phyloP scores from a whole-genome alignment of 1,139 yeast species.

The Debaryomyces singareniensis region DNA sequence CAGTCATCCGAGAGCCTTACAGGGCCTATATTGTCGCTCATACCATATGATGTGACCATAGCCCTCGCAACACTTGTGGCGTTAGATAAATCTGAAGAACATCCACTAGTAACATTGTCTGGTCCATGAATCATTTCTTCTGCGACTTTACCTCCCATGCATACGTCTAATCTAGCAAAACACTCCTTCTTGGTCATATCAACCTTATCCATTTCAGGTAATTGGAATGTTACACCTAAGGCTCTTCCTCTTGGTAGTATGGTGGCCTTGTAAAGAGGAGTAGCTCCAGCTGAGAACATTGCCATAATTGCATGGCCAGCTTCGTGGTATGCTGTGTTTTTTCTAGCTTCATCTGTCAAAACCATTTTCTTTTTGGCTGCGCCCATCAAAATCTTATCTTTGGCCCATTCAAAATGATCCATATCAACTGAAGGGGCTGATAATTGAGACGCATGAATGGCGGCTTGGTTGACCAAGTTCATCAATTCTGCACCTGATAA shows the following conservation, averaged over 20 bases:
- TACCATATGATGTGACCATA: conserved; percentile 95
- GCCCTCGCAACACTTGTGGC: conserved; percentile 95
- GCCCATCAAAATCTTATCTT: conserved; percentile 95
- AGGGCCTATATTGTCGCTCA: conserved; percentile 93
- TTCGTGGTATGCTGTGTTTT: conserved; percentile 95
- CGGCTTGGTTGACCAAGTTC: conserved; percentile 96
- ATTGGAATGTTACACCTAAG: conserved; percentile 90
- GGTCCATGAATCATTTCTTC: conserved; percentile 89
- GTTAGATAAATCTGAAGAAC: conserved; percentile 81
- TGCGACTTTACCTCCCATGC: conserved; percentile 99
- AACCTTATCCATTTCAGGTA: conserved; percentile 97
- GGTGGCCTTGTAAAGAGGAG: conserved; percentile 93
- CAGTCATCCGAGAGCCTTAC: conserved; percentile 81
- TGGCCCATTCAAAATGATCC: conserved; percentile 97
- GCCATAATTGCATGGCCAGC: conserved; percentile 99
- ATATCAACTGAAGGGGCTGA: conserved; percentile 87
- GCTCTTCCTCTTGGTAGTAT: conserved; percentile 96
- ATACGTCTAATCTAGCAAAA: conserved; percentile 86
- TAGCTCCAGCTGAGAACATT: conserved; percentile 90
- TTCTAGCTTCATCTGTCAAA: conserved; percentile 88
- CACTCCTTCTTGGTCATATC: conserved; percentile 89
- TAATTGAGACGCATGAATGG: conserved; percentile 90
- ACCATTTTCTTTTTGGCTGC: conserved; percentile 98
- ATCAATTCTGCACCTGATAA: conserved; percentile 94
- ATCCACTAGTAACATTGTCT: conserved; percentile 91